Evolutionary conservation across 2,329 filamentous ascomycete species (phyloP), one percentile per base, ranked within the genome.

Genomic region (Setomelanomma holmii): DNA sequence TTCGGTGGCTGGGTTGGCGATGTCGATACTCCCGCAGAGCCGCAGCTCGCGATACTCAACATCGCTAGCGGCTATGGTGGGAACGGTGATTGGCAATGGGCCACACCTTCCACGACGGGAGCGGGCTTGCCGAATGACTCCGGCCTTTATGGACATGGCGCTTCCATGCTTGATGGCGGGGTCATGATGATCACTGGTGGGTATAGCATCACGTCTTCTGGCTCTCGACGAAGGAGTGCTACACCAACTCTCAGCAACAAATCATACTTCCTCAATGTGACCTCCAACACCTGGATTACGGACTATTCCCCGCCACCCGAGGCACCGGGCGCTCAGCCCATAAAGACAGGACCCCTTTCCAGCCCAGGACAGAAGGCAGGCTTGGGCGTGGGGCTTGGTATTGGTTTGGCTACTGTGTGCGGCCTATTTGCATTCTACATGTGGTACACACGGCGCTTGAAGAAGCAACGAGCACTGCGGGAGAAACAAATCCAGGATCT

Each of bases 1-100:
- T 81, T 92, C 53, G 95, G 95, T 17, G 95, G 95, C 1, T 99
- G 95, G 95, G 91, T 97, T 4, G 93, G 93, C 3, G 87, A 96
- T 66, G 81, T 89, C 0, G 82, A 79, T 7, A 89, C 86, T 24
- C 84, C 93, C 1, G 95, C 95, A 0, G 80, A 87, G 23, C 95
- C 95, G 1, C 91, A 96, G 68, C 79, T 98, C 21, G 89, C 86
- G 0, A 76, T 97, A 3, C 78, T 98, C 3, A 80, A 90, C 51
- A 80, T 97, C 51, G 90, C 88, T 5, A 83, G 87, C 54, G 87
- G 87, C 4, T 95, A 90, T 67, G 89, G 87, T 7, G 79, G 79
- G 11, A 61, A 67, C 47, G 78, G 77, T 23, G 80, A 84, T 24
- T 93, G 90, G 90, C 75, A 80, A 56, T 95, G 90, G 90, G 79